Evolutionary conservation across 306 rosid genomes (phyloP).

Genomic region (Fagus crenata): DNA sequence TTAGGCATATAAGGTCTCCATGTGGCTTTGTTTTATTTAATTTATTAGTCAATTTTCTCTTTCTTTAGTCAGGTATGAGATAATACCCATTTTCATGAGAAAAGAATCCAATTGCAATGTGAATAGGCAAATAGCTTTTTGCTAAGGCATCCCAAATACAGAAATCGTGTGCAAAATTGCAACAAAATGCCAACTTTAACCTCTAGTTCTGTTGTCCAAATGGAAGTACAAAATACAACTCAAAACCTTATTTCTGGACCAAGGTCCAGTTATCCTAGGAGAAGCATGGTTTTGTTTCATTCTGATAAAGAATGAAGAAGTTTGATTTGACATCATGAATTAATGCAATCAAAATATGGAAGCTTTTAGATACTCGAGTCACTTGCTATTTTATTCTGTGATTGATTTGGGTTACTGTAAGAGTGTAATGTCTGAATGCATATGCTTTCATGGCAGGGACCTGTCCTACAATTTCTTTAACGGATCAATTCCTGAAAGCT

Average conservation of each 20-base stretch:
- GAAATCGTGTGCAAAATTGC: neutral
- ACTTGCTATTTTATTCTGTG: slow-evolving; percentile 9
- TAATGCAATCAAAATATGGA: slow-evolving; percentile 10
- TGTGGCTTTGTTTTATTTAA: neutral
- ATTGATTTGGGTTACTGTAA: slow-evolving; percentile 22
- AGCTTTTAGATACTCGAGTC: slow-evolving; percentile 2
- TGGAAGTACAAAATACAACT: neutral
- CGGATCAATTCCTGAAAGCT: slow-evolving; percentile 90
- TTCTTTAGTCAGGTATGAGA: neutral
- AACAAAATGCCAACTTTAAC: neutral
- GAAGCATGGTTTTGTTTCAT: neutral
- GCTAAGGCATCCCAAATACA: neutral
- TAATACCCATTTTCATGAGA: neutral
- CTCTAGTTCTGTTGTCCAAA: neutral
- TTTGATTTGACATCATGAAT: neutral
- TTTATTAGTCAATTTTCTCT: neutral
- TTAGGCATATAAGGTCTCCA: neutral
- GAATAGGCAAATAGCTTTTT: neutral
- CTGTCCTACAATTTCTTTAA: slow-evolving; percentile 80
- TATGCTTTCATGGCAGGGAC: slow-evolving; percentile 63
- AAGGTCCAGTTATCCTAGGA: neutral
- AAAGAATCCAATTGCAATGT: neutral
- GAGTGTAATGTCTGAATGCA: slow-evolving; percentile 27
- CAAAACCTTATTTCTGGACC: neutral
- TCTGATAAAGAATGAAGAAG: neutral